phyloP scores from a whole-genome alignment of 2,329 filamentous ascomycete genomes.

The Scedosporium apiospermum region DNA sequence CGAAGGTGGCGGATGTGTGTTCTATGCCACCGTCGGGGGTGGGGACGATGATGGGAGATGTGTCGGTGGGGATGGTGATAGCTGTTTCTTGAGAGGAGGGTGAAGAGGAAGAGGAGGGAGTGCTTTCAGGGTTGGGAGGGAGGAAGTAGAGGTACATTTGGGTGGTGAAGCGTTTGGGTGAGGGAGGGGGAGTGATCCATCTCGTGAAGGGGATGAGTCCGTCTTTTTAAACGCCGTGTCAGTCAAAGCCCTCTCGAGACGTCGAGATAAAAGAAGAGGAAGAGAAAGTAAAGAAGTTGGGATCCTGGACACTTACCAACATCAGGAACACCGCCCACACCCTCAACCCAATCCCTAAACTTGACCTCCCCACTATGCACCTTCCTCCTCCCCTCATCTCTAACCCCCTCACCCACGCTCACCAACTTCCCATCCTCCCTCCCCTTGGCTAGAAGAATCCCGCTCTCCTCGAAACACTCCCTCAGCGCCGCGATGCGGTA shows the following conservation, averaged over 20 bases:
- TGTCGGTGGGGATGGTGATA: constrained; percentile 23
- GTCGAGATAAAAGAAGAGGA: background rate
- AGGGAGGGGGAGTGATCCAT: constrained; percentile 74
- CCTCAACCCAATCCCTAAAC: constrained; percentile 57
- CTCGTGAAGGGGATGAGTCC: constrained; percentile 73
- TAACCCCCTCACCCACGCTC: constrained; percentile 46
- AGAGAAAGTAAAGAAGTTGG: background rate
- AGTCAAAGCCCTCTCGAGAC: background rate
- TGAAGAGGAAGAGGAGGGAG: constrained; percentile 1
- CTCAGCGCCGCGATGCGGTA: constrained; percentile 80
- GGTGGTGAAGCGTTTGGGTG: constrained; percentile 75
- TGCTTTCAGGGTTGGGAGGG: constrained; percentile 39
- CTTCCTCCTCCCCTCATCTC: constrained; percentile 55
- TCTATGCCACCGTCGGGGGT: constrained; percentile 60
- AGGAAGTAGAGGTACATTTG: constrained; percentile 97
- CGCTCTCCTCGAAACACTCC: constrained; percentile 93
- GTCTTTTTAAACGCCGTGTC: constrained; percentile 27
- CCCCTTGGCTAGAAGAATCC: constrained; percentile 63
- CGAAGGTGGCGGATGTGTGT: constrained; percentile 68
- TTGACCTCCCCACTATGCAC: constrained; percentile 58
- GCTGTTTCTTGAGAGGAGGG: background rate
- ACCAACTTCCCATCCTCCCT: constrained; percentile 41
- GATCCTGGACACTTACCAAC: constrained; percentile 36
- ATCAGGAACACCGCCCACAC: constrained; percentile 53
- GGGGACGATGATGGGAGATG: constrained; percentile 43